Base-by-base conservation (phyloP, 495 filamentous ascomycete species). In the Neurospora sp. region DNA sequence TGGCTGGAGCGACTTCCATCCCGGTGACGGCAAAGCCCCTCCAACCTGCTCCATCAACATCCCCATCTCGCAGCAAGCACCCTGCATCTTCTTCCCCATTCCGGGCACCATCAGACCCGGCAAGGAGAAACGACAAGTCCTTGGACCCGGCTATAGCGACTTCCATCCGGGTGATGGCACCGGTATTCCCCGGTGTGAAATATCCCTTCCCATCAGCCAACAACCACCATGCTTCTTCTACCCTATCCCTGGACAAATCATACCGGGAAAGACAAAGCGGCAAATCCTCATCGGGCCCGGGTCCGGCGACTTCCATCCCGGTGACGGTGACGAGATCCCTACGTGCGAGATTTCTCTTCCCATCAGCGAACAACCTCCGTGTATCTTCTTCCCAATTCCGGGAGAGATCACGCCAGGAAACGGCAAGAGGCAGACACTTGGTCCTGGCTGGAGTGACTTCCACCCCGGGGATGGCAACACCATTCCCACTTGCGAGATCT, bases 311-410 rank as follows among this genome's bases (percentile, higher is more conserved):
- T 72, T 79, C 71, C 71, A 66, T 18, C 72, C 73, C 2, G 76
- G 77, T 14, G 39, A 71, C 7, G 74, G 75, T 16, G 46, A 53
- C 20, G 22, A 66, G 4, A 53, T 74, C 22, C 73, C 73, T 3
- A 35, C 42, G 2, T 81, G 78, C 75, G 12, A 73, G 66, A 27
- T 40, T 8, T 69, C 69, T 20, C 35, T 73, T n/a, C 75, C 79
- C 16, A 70, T 76, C 39, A 40, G 46, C 9, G 70, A 71, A 22
- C 73, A 76, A 53, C 74, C 74, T 3, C 76, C 76, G 14, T 79
- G 79, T 75, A 68, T 81, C 27, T 42, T 82, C 37, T 73, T 77
- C 3, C 78, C 79, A 39, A 75, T 81, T 72, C 70, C 74, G 22
- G 79, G 79, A 61, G 73, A 69, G 5, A 46, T 83, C 39, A 73